phyloP scores from a whole-genome alignment of 2,329 filamentous ascomycete species.

The Aspergillus awamori region DNA sequence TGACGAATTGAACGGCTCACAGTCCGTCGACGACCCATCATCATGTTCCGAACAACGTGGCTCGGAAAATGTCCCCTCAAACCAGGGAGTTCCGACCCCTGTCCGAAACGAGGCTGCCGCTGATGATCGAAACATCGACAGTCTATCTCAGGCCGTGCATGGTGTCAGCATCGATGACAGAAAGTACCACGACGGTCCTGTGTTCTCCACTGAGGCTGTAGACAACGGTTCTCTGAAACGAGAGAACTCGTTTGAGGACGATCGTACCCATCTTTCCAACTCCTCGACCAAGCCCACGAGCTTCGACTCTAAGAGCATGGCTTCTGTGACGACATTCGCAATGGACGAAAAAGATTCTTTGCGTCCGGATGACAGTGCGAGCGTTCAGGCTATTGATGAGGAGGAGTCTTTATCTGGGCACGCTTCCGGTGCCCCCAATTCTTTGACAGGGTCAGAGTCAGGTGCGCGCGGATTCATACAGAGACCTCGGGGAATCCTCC shows the following conservation, averaged over 20 bases:
- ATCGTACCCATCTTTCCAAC: slow-evolving; percentile 56
- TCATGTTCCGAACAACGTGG: slow-evolving; percentile 25
- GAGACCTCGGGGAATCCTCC: slow-evolving; percentile 33
- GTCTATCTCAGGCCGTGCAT: slow-evolving; percentile 38
- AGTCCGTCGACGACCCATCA: slow-evolving; percentile 21
- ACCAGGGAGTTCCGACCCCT: slow-evolving; percentile 22
- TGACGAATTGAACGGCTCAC: slow-evolving; percentile 31
- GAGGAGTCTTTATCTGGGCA: slow-evolving; percentile 81
- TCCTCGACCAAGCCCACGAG: slow-evolving; percentile 81
- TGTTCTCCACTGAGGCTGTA: slow-evolving; percentile 32
- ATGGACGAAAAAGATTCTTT: slow-evolving; percentile 95
- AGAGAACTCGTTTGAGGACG: slow-evolving; percentile 48
- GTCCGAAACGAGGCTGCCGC: slow-evolving; percentile 21
- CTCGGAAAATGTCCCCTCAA: slow-evolving; percentile 22
- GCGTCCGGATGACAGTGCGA: slow-evolving; percentile 92
- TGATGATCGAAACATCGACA: slow-evolving; percentile 31
- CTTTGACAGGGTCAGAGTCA: slow-evolving; percentile 80
- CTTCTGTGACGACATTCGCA: slow-evolving; percentile 92
- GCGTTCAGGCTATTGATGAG: slow-evolving; percentile 86
- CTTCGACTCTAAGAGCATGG: slow-evolving; percentile 90
- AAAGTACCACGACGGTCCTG: slow-evolving; percentile 29
- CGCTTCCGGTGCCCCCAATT: slow-evolving; percentile 74
- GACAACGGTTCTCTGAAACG: slow-evolving; percentile 37
- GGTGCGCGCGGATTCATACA: slow-evolving; percentile 48
- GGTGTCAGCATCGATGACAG: slow-evolving; percentile 35